phyloP scores from a whole-genome alignment of 2,329 filamentous ascomycete species.

The Penicillium sp. region DNA sequence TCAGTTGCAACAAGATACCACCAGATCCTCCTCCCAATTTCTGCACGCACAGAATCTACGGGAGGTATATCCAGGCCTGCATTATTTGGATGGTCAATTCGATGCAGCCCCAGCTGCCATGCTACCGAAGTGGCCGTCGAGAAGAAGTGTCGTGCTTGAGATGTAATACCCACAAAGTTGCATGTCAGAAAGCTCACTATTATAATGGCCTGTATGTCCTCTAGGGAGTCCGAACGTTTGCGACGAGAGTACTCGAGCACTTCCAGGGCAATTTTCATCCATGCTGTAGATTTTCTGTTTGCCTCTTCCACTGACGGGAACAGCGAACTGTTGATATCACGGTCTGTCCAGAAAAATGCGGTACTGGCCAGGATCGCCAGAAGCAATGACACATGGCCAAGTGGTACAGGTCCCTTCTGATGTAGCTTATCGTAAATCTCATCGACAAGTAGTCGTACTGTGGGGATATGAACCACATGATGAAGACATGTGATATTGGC shows the following conservation, averaged over 20 bases:
- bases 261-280: conserved; percentile 33
- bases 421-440: conserved; percentile 28
- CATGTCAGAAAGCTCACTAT: conserved; percentile 34
- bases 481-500: conserved; percentile 34
- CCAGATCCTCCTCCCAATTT: conserved; percentile 42
- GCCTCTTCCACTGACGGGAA: conserved; percentile 26
- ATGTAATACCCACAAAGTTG: conserved; percentile 37
- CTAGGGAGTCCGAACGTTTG: conserved; percentile 26
- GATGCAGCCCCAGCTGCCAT: conserved; percentile 18
- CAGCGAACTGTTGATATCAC: conserved; percentile 12
- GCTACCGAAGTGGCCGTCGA: conserved; percentile 30
- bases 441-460: conserved; percentile 27
- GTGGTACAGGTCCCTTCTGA: conserved; percentile 19
- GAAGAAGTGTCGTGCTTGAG: conserved; percentile 33
- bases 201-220: conserved; percentile 39
- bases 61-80: conserved; percentile 14
- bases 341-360: conserved; percentile 32
- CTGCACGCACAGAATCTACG: conserved; percentile 29
- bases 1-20: conserved; percentile 42
- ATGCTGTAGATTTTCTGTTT: conserved; percentile 27
- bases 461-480: conserved; percentile 36
- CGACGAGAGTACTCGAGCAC: conserved; percentile 33
- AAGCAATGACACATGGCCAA: conserved; percentile 31
- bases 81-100: conserved; percentile 19
- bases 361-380: conserved; percentile 34